Evolutionary conservation across 139 green algal species (phyloP), one percentile per base, ranked within the genome.

Genomic region (Chlorella sp.): DNA sequence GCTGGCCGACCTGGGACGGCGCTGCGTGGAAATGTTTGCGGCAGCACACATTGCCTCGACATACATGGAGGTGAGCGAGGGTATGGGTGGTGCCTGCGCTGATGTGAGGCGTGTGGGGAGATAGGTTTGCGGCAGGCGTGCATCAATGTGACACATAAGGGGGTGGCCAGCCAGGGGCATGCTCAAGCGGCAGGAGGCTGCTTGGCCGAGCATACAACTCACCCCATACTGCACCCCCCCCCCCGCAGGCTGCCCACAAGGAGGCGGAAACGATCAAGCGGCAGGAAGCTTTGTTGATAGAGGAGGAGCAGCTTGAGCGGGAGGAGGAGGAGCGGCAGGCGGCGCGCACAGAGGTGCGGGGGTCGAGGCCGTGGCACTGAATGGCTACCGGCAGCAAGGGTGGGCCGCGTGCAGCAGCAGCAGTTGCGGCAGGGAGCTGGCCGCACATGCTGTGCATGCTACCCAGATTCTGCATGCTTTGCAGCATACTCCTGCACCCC

Each of bases 21-120:
- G 92, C 34, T 97, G 95, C 0, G 94, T 99, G 83, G 98, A 99
- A 94, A 98, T 99, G 94, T 98, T 95, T 92, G 97, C 97, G 1
- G 93, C 98, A 28, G 89, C 95, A 12, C 96, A 99, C 90, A 95
- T 99, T 37, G 88, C 82, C 28, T 96, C 97, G 87, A 93, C 82
- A 19, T 93, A 96, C 28, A 84, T 98, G 39, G 95, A 98, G 94
- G 95, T 96, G 89, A n/a, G 93, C 2, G 64, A 1, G 30, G 64
- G n/a, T 71, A 22, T 30, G 40, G 34, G 19, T 85, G 79, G 79
- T n/a, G n/a, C n/a, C n/a, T n/a, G n/a, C n/a, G n/a, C n/a, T n/a
- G n/a, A n/a, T n/a, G n/a, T n/a, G n/a, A n/a, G n/a, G n/a, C n/a
- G n/a, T n/a, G n/a, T n/a, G n/a, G n/a, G n/a, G n/a, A n/a, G n/a